These are phyloP conservation scores for Nidula microcarpa DNA, from an alignment of 768 basidiomycete genomes.

Conservation along the genomic window DNA sequence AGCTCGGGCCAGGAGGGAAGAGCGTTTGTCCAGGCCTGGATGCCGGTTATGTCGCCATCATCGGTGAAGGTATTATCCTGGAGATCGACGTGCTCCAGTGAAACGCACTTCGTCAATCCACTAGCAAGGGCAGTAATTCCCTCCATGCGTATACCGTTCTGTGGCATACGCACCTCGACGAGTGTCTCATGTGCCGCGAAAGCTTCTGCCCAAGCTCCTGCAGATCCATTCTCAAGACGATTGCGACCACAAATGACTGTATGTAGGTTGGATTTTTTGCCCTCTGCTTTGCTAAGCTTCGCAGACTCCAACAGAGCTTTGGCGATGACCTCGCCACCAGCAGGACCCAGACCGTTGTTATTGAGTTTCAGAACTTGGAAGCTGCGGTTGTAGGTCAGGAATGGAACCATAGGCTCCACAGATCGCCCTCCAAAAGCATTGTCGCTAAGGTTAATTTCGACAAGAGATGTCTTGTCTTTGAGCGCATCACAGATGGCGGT, in stretches of 20 bases:
- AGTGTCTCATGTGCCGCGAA: constrained; percentile 83
- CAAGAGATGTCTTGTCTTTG: constrained; percentile 72
- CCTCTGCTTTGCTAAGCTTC: constrained; percentile 57
- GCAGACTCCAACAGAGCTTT: constrained; percentile 80
- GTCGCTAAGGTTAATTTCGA: constrained; percentile 88
- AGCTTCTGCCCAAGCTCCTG: constrained; percentile 80
- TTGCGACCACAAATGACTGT: constrained; percentile 92
- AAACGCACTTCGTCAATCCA: constrained; percentile 66
- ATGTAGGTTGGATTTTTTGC: constrained; percentile 67
- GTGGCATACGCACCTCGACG: constrained; percentile 87
- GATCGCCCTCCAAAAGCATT: constrained; percentile 97
- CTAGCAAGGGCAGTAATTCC: constrained; percentile 78
- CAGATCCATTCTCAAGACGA: constrained; percentile 90
- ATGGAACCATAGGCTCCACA: constrained; percentile 89
- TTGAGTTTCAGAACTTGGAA: constrained; percentile 87
- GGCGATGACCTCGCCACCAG: constrained; percentile 83
- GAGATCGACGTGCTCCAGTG: constrained; percentile 77
- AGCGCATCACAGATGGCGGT: constrained; percentile 87
- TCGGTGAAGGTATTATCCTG: constrained; percentile 86
- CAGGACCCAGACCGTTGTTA: constrained; percentile 95
- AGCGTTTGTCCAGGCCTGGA: constrained; percentile 59
- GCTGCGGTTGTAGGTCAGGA: constrained; percentile 78
- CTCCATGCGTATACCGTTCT: constrained; percentile 95
- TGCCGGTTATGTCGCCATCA: constrained; percentile 47
- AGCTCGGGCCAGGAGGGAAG: constrained; percentile 71